phyloP scores from a whole-genome alignment of 352 stramenopile species.

The Phytophthora syringae region DNA sequence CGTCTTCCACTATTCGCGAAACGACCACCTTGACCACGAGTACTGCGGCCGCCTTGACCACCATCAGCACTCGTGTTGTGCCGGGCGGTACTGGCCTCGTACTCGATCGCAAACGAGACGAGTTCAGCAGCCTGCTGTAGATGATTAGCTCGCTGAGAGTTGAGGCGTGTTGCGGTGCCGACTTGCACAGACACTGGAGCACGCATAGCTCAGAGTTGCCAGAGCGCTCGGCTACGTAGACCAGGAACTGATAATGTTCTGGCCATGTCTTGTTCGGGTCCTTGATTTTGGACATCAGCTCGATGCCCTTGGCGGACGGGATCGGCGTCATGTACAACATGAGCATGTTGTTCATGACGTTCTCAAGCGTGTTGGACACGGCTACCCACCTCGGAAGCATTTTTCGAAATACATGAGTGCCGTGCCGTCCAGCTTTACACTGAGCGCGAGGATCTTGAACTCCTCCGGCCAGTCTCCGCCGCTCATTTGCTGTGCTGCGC shows the following conservation, averaged over 20 bases:
- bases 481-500: conserved; percentile 11
- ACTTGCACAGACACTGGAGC: conserved; percentile 16
- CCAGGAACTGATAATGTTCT: conserved; percentile 21
- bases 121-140: background rate
- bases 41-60: background rate
- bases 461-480: conserved; percentile 3
- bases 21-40: background rate
- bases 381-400: conserved; percentile 9
- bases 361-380: conserved; percentile 13
- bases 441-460: conserved; percentile 13
- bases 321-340: conserved; percentile 11
- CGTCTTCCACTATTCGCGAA: background rate
- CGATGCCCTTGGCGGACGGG: conserved; percentile 2
- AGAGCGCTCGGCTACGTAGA: conserved; percentile 16
- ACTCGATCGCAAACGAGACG: conserved; percentile 2
- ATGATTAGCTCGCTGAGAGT: background rate
- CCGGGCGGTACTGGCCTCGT: background rate
- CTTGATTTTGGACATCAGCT: conserved; percentile 14
- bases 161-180: background rate
- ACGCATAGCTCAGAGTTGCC: conserved; percentile 16
- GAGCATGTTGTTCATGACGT: conserved; percentile 24
- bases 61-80: too few species aligned
- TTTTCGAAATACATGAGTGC: conserved; percentile 13
- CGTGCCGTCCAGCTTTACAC: conserved; percentile 1
- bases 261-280: conserved; percentile 6